Evolutionary conservation across 2,329 filamentous ascomycete species (phyloP), one percentile per base, ranked within the genome.

Genomic region (Gliomastix tumulicola): DNA sequence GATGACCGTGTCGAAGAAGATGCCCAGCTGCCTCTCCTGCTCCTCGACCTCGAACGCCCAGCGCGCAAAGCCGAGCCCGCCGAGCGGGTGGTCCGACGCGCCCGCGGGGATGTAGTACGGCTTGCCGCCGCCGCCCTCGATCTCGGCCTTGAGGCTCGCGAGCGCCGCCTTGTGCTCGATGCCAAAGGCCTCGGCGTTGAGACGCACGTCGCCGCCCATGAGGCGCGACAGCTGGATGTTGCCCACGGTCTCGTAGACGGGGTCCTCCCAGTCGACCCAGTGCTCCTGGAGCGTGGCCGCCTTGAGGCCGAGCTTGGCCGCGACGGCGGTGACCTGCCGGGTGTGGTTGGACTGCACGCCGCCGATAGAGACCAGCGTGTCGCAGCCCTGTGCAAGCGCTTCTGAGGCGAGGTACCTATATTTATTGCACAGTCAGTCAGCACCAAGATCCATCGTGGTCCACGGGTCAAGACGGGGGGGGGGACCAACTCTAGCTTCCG

Each of bases 61-160:
- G 3, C 79, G 65, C 7, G 80, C 80, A 48, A 85, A 86, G 0
- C 82, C 82, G 13, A 86, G 55, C 0, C 82, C 82, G 4, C 82
- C 82, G 0, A 84, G 65, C 1, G 78, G 77, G 51, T 86, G 82
- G 52, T 84, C 80, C 0, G 76, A 82, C 2, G 81, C 81, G 0
- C 82, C 82, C 0, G 81, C 80, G 5, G 82, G 82, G 44, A 86
- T 84, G 50, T 81, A 82, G 51, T 85, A 87, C 0, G 82, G 78
- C 53, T 74, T 79, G 25, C 70, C 68, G 0, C 78, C 81, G 2
- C 52, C 52, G 1, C 48, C 53, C 39, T 63, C 57, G 13, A 79
- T 68, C 49, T 80, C 73, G 12, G 69, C 58, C 30, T 69, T 65
- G 4, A 82, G 62, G 2, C 64, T 55, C 34, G 68, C 65, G 4